phyloP scores from a whole-genome alignment of 2,329 filamentous ascomycete genomes.

The Aspergillus udagawae region DNA sequence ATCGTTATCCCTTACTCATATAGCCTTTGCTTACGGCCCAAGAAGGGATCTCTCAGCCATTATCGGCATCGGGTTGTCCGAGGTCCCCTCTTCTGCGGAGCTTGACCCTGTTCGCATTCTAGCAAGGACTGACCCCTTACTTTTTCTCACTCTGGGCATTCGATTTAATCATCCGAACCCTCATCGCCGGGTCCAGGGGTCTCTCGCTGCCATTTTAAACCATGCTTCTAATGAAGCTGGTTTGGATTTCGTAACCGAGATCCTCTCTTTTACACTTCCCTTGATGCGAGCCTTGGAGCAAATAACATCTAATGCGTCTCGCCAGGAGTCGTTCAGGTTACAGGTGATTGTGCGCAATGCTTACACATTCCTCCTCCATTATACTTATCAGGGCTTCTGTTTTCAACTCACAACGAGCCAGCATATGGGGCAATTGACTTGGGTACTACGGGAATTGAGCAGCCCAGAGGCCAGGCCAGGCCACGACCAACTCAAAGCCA shows the following conservation, averaged over 20 bases:
- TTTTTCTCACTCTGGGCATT: constrained; percentile 28
- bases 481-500: constrained; percentile 17
- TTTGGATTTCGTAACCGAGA: constrained; percentile 26
- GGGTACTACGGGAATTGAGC: constrained; percentile 32
- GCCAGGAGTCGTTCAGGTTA: constrained; percentile 21
- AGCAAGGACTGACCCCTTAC: constrained; percentile 23
- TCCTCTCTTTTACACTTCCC: constrained; percentile 35
- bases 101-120: constrained; percentile 20
- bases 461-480: constrained; percentile 13
- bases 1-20: constrained; percentile 32
- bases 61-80: constrained; percentile 29
- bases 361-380: constrained; percentile 33
- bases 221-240: constrained; percentile 24
- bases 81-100: constrained; percentile 12
- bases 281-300: constrained; percentile 35
- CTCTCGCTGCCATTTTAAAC: constrained; percentile 36
- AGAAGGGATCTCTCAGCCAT: constrained; percentile 25
- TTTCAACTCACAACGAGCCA: constrained; percentile 29
- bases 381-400: constrained; percentile 28
- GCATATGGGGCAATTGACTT: constrained; percentile 27
- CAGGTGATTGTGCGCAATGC: constrained; percentile 35
- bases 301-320: constrained; percentile 25
- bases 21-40: constrained; percentile 34
- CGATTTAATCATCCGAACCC: constrained; percentile 34
- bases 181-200: constrained; percentile 38